Evolutionary conservation across 371 early-diverging fungal species (phyloP), one percentile per base, ranked within the genome.

Genomic region (Mucor irregularis): DNA sequence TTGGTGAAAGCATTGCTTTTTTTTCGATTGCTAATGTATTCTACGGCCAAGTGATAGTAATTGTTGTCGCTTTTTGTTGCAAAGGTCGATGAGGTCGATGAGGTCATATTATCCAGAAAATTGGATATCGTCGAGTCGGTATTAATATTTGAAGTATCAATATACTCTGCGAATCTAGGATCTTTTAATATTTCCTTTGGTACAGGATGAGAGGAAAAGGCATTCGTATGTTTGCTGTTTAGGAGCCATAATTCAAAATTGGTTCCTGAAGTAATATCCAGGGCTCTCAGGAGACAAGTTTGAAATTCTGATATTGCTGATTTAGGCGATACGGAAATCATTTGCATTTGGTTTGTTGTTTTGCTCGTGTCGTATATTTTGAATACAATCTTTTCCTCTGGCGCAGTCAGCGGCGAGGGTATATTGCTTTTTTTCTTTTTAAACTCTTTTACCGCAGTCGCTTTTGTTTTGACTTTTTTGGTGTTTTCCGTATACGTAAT

Each of bases 241-340:
- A 51, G 26, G 44, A 51, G 51, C 46, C 47, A 58, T 31, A 46
- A 17, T 38, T 45, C 50, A 29, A 35, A 34, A 28, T 25, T 8
- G 26, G 42, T 21, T n/a, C 22, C 25, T 38, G 26, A 14, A 17
- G 29, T 5, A 6, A 11, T 24, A 31, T 26, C 19, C 34, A 54
- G 35, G 31, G 45, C 37, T 5, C 45, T 45, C 8, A 45, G 44
- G 21, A 54, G 54, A 42, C 7, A 17, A 11, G 28, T 34, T 10
- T 45, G 46, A 35, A 54, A 54, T 17, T 24, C 6, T 2, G 17
- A 26, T 16, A 45, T 38, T 3, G 37, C 28, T 21, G 45, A 33
- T 24, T 44, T 17, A 13, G 54, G 26, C 14, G 54, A 35, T 21
- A 54, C 37, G 11, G 54, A 26, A 54, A 54, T 35, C 4, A 46